phyloP scores from a whole-genome alignment of 306 rosid genomes.

The Arachis stenosperma region DNA sequence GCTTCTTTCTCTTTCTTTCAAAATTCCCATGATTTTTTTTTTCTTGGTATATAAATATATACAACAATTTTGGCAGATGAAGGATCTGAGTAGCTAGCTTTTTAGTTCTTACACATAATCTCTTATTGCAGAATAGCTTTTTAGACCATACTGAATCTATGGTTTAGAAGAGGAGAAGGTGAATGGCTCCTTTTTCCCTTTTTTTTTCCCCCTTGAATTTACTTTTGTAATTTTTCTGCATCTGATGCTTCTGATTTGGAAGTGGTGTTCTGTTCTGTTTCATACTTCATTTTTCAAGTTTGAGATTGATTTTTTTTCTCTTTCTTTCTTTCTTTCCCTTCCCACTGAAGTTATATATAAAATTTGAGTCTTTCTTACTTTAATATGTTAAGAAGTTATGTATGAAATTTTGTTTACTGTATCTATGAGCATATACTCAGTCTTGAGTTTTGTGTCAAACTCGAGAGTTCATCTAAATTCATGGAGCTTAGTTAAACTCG shows the following conservation, averaged over 20 bases:
- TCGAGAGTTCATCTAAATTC: no score
- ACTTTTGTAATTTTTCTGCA: constrained; percentile 16
- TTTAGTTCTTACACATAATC: no score
- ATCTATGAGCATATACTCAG: not conserved
- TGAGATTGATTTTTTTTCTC: not conserved
- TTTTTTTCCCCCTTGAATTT: not conserved
- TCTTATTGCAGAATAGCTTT: no score
- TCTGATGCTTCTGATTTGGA: not conserved
- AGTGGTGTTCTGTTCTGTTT: constrained; percentile 7
- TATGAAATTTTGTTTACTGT: constrained; percentile 21
- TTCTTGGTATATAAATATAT: not conserved
- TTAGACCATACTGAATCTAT: not conserved
- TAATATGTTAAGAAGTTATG: not conserved
- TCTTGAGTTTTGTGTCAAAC: no score
- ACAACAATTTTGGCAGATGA: not conserved
- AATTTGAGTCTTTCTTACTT: constrained; percentile 7
- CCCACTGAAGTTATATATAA: not conserved
- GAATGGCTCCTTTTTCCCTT: not conserved
- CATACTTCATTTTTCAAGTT: not conserved
- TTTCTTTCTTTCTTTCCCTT: not conserved
- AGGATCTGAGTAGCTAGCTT: constrained; percentile 12
- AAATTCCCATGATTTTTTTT: not conserved
- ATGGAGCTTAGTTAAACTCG: no score
- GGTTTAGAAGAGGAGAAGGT: not conserved
- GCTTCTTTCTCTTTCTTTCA: not conserved